Conservation (phyloP, 768 basidiomycete genomes). For the Boletus edulis region DNA sequence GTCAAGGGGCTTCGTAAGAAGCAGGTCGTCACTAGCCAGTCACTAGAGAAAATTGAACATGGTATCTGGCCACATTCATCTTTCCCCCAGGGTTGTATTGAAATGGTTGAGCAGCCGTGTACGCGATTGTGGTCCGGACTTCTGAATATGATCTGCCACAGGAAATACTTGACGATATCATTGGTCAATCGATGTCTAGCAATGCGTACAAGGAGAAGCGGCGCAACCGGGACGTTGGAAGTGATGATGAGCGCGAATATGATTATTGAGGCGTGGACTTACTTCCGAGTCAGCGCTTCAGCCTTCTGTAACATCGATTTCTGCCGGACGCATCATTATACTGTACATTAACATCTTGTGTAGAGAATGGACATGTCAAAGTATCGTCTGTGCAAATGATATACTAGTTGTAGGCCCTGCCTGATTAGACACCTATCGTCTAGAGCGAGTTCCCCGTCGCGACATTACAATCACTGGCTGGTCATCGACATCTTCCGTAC, state of each 20-base stretch:
- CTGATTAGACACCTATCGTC: constrained; percentile 8
- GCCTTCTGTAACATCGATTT: background rate
- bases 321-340: background rate
- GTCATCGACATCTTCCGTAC: background rate
- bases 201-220: constrained; percentile 22
- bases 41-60: constrained; percentile 93
- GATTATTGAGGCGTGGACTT: constrained; percentile 8
- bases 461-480: background rate
- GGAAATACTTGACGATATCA: constrained; percentile 68
- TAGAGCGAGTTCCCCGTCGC: constrained; percentile 19
- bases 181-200: constrained; percentile 46
- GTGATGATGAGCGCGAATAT: constrained; percentile 29
- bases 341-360: background rate
- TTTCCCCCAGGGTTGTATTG: background rate
- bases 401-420: background rate
- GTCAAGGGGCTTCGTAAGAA: constrained; percentile 81
- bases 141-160: constrained; percentile 72
- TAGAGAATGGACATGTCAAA: background rate
- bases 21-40: constrained; percentile 79
- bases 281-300: background rate
- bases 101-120: constrained; percentile 49
- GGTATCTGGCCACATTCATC: constrained; percentile 44
- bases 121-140: constrained; percentile 66
- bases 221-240: constrained; percentile 16
- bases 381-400: background rate